Percentiles rank a stretch among this genome's conserved stretches.
These are phyloP conservation scores for Cordyceps farinosa DNA, from an alignment of 2,329 filamentous ascomycete genomes.

Conservation along the genomic window DNA sequence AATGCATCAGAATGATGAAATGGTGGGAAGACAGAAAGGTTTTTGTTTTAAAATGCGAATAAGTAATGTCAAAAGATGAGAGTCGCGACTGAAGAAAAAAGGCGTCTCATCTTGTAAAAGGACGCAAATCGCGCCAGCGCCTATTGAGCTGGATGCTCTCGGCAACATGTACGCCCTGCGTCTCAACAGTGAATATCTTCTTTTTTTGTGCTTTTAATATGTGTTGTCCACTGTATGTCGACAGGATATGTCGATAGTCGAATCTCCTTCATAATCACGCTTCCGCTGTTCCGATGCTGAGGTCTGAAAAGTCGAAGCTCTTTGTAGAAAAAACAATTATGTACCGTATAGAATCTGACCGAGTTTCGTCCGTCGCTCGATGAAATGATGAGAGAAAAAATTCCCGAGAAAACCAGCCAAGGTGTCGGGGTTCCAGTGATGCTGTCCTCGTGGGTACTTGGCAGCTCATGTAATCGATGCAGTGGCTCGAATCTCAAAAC, in stretches of 20 bases:
- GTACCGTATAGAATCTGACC: conserved; percentile 6
- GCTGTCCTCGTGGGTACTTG: neutral
- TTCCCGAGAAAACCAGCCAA: conserved; percentile 5
- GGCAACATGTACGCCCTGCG: neutral
- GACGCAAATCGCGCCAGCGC: conserved; percentile 2
- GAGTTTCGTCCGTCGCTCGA: conserved; percentile 11
- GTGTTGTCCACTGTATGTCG: neutral
- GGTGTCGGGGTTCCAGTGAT: conserved; percentile 1
- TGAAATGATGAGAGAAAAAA: neutral
- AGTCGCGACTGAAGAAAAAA: neutral
- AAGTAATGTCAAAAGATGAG: neutral
- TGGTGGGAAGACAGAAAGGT: conserved; percentile 1
- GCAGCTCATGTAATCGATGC: conserved; percentile 1
- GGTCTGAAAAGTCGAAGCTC: conserved; percentile 6
- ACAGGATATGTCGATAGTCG: neutral
- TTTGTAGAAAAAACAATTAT: conserved; percentile 12
- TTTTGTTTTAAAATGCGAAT: conserved; percentile 1
- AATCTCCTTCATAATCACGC: conserved; percentile 7
- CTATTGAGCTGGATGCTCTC: neutral
- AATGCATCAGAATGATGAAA: conserved; percentile 8
- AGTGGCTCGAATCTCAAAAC: neutral
- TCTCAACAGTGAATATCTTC: neutral
- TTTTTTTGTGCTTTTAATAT: conserved; percentile 5
- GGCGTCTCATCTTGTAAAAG: neutral
- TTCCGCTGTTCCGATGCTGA: conserved; percentile 5